Base-by-base conservation (phyloP, 768 basidiomycete genomes). In the Coprinopsis strossmayeri region DNA sequence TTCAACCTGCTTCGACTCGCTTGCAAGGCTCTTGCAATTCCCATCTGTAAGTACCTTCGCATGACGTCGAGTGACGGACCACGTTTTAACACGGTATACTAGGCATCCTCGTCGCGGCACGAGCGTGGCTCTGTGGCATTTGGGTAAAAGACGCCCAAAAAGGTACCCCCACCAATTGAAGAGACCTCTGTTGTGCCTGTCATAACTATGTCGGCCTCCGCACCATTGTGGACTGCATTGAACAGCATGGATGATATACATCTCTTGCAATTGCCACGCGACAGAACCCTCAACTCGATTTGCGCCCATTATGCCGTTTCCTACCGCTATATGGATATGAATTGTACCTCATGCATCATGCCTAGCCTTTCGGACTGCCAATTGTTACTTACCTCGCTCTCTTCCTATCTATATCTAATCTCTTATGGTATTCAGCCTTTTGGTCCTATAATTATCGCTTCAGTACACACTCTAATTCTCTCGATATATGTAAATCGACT, bases 1-100 rank as follows among this genome's bases (percentile, higher is more conserved):
- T 17, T 28, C 34, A 35, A 9, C 21, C 20, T 44, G 32, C 7
- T 45, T 20, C 25, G 24, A 12, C 11, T 26, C n/a, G 25, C 34
- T 2, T 24, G 17, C 34, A 43, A 45, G 24, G n/a, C 35, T 7
- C 5, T 50, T 9, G 18, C 43, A 1, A 23, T 45, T 11, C 35
- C 49, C 3, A 10, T 44, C 13, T n/a, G 49, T 50, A 39, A 9
- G 49, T 50, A 12, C 27, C 7, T 32, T 32, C 30, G 7, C 30
- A 15, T 32, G 30, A 15, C 9, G 30, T 32, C 30, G 9, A 7
- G 15, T 32, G 30, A 7, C 9, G 30, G 30, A 7, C 15, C 15
- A 7, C 15, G 30, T 7, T 7, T 7, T 7, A 15, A 7, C 9
- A 7, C 30, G 30, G 15, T 15, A 7, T 32, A 15, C 9, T 15